Percentiles rank a stretch among this genome's conserved stretches.
Evolutionary conservation across 78 protist genomes (phyloP).

Genomic region (Chrysochromulina tobinii): DNA sequence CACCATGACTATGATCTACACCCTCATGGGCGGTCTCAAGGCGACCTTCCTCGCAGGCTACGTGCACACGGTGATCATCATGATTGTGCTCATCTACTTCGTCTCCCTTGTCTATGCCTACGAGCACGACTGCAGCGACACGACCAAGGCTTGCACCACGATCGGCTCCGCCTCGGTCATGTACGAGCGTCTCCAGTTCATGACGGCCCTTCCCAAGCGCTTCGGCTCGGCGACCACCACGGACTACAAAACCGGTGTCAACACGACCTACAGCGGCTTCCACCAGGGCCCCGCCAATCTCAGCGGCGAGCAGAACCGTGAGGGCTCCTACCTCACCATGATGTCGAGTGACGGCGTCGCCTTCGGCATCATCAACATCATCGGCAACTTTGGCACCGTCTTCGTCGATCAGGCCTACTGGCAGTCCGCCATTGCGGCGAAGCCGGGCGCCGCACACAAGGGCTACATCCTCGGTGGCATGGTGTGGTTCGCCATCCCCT

Average conservation of each 20-base stretch:
- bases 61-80: background rate
- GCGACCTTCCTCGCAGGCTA: slow-evolving; percentile 12
- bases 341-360: slow-evolving; percentile 1
- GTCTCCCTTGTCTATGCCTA: background rate
- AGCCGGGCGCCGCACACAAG: background rate
- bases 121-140: background rate
- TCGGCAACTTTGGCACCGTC: slow-evolving; percentile 37
- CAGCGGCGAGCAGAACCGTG: background rate
- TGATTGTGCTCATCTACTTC: background rate
- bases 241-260: too few species aligned
- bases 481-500: slow-evolving; percentile 34
- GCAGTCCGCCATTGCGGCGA: slow-evolving; percentile 44
- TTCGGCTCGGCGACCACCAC: background rate
- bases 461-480: slow-evolving; percentile 43
- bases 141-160: background rate
- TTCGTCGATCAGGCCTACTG: slow-evolving; percentile 49
- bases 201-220: background rate
- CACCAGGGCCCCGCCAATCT: background rate
- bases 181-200: background rate
- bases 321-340: slow-evolving; percentile 29
- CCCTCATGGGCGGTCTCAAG: background rate
- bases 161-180: background rate
- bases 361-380: slow-evolving; percentile 49
- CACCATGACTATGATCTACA: background rate
- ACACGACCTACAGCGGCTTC: background rate